Evolutionary conservation across 2,329 filamentous ascomycete species (phyloP).

Genomic region (Zasmidium citrigriseum): DNA sequence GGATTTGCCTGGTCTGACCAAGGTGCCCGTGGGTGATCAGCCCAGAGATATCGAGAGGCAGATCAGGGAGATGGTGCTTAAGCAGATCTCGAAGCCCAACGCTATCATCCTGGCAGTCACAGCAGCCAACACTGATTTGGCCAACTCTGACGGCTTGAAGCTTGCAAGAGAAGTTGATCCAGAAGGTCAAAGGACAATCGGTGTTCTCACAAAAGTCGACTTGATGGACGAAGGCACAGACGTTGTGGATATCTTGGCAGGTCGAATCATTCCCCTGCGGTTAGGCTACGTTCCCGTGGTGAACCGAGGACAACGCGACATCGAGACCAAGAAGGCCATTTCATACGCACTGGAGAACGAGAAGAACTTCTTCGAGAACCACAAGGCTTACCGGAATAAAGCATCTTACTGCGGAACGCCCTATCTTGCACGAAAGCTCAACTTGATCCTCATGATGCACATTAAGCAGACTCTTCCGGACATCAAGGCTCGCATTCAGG

Average conservation of each 20-base stretch:
- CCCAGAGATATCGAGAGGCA: conserved; percentile 95
- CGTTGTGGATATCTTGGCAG: conserved; percentile 96
- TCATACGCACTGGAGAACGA: conserved; percentile 87
- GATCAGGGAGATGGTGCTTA: conserved; percentile 96
- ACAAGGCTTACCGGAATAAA: conserved; percentile 98
- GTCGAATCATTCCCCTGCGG: conserved; percentile 91
- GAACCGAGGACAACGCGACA: conserved; percentile 96
- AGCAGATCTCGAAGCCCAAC: conserved; percentile 98
- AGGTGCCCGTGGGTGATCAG: conserved; percentile 94
- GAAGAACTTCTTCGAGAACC: conserved; percentile 96
- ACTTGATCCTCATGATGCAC: conserved; percentile 99
- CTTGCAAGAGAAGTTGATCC: conserved; percentile 95
- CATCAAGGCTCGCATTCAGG: conserved; percentile 95
- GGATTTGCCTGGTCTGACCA: conserved; percentile 93
- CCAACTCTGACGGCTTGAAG: conserved; percentile 97
- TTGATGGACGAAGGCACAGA: conserved; percentile 99
- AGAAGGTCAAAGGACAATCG: conserved; percentile 95
- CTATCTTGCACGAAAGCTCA: conserved; percentile 93
- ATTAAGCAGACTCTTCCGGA: conserved; percentile 99
- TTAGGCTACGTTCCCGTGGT: conserved; percentile 97
- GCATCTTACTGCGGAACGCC: conserved; percentile 97
- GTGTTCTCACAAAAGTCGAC: conserved; percentile 97
- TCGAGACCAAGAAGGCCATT: conserved; percentile 97
- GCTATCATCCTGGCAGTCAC: conserved; percentile 97
- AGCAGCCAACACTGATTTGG: conserved; percentile 94